phyloP scores from a whole-genome alignment of 1,139 yeast genomes.

The Lipomyces yarrowii region DNA sequence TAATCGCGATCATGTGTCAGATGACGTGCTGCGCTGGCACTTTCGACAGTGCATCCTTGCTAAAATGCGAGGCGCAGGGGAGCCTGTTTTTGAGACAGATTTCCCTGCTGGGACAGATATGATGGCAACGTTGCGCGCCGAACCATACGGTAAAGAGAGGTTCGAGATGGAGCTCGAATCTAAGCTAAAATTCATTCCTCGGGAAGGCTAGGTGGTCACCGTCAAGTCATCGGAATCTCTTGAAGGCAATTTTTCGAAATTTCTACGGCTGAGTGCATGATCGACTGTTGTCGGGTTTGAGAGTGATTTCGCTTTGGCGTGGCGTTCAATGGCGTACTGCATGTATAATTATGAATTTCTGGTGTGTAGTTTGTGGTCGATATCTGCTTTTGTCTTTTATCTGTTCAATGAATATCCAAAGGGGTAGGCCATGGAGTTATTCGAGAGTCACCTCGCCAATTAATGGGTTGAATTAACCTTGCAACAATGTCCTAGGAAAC shows the following conservation, averaged over 20 bases:
- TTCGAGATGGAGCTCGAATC: slow-evolving; percentile 1
- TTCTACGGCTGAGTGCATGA: background rate
- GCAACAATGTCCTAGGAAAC: too few species aligned
- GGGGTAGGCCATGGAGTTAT: background rate
- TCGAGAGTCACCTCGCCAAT: too few species aligned
- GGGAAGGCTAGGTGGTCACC: slow-evolving; percentile 1
- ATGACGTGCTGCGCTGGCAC: slow-evolving; percentile 10
- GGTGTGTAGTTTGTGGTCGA: background rate
- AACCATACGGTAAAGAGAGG: slow-evolving; percentile 6
- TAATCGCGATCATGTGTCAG: slow-evolving; percentile 3
- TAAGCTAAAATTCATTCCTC: background rate
- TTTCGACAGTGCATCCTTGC: slow-evolving; percentile 3
- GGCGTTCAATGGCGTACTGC: too few species aligned
- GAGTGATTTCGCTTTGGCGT: background rate
- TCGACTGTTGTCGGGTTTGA: background rate
- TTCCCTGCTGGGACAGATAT: slow-evolving; percentile 10
- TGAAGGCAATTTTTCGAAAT: background rate
- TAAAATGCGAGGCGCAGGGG: slow-evolving; percentile 8
- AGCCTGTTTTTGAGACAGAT: slow-evolving; percentile 7
- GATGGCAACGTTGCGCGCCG: slow-evolving; percentile 2
- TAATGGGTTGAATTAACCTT: too few species aligned
- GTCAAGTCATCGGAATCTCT: background rate
- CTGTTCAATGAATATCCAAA: slow-evolving; percentile 1
- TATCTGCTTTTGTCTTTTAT: background rate
- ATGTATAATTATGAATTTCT: background rate